Conservation (phyloP, 1,284 basidiomycete species). For the Malassezia psittaci region DNA sequence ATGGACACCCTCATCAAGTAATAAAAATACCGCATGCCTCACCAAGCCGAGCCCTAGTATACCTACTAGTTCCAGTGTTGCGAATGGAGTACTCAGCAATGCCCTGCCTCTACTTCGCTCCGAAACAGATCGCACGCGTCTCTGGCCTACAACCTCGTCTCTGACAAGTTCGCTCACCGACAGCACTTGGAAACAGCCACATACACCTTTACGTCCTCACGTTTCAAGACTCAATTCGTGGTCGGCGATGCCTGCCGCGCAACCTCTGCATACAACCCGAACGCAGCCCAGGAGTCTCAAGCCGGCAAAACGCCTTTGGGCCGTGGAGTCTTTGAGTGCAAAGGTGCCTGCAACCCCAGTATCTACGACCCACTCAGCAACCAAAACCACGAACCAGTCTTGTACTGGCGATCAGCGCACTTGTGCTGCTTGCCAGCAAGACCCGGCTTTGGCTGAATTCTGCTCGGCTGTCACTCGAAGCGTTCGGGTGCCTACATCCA, state of each 20-base stretch:
- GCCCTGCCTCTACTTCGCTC: not conserved
- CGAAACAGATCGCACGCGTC: not conserved
- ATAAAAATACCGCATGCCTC: not conserved
- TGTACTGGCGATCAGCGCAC: constrained; percentile 8
- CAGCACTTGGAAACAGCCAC: not conserved
- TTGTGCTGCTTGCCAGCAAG: constrained; percentile 9
- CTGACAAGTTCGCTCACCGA: not conserved
- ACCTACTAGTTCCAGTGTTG: not conserved
- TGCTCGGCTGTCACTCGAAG: constrained; percentile 8
- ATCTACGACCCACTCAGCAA: not conserved
- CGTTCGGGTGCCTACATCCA: not conserved
- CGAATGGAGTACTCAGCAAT: not conserved
- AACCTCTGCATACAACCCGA: not conserved
- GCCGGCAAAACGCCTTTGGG: not conserved
- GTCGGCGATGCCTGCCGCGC: not conserved
- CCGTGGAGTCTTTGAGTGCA: not conserved
- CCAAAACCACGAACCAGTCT: not conserved
- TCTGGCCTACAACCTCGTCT: not conserved
- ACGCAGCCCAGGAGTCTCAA: not conserved
- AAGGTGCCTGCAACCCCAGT: not conserved
- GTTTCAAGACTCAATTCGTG: not conserved
- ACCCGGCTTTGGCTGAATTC: constrained; percentile 10
- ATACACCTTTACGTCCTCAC: not conserved
- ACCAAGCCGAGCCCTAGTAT: not conserved
- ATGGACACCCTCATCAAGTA: not conserved